Evolutionary conservation across 2,329 filamentous ascomycete species (phyloP).

Genomic region (Ceratocystis papillata): DNA sequence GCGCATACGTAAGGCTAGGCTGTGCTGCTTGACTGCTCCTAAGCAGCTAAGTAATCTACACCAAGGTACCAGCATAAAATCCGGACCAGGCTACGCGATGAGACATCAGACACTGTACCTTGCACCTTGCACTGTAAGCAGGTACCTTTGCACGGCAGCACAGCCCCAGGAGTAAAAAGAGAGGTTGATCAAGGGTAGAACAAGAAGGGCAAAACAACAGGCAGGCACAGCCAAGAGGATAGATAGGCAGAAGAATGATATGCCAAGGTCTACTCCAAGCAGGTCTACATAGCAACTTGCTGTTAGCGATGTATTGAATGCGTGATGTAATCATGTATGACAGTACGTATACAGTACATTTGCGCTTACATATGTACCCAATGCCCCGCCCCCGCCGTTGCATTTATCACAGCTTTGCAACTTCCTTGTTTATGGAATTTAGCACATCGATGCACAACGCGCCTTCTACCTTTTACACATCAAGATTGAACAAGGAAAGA

Average conservation of each 20-base stretch:
- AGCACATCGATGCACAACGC: constrained; percentile 1
- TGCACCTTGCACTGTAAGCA: constrained; percentile 15
- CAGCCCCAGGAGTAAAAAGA: constrained; percentile 8
- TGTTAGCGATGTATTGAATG: neutral
- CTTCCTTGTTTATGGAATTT: constrained; percentile 1
- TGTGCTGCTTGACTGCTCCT: neutral
- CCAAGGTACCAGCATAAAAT: constrained; percentile 6
- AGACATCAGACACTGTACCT: neutral
- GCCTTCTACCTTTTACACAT: neutral
- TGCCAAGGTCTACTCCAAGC: no score
- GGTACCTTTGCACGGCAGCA: constrained; percentile 11
- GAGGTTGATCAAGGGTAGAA: neutral
- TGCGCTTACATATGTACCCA: constrained; percentile 7
- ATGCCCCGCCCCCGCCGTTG: constrained; percentile 21
- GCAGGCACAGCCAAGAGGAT: neutral
- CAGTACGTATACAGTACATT: neutral
- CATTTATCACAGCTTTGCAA: neutral
- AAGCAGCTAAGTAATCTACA: no score
- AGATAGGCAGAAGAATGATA: neutral
- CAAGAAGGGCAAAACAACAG: constrained; percentile 7
- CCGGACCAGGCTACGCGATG: neutral
- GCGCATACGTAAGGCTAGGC: constrained; percentile 14
- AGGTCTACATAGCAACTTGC: neutral
- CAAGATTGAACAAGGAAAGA: neutral
- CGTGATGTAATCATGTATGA: neutral